Evolutionary conservation across 768 basidiomycete genomes (phyloP), one percentile per base, ranked within the genome.

Genomic region (Calvatia gigantea): DNA sequence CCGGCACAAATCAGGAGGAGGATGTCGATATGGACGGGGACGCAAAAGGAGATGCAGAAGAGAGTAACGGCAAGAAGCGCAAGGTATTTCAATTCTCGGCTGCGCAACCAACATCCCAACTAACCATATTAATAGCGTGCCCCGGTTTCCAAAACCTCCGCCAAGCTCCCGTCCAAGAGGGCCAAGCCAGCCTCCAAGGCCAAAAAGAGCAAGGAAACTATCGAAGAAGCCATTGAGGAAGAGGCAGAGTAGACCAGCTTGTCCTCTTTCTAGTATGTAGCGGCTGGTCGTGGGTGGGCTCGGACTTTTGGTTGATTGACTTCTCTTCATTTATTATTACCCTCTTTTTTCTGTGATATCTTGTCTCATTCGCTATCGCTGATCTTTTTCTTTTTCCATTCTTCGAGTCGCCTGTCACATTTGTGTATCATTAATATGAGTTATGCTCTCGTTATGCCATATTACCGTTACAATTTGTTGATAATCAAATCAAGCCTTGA

Each of bases 11-110:
- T 4, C 37, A 58, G 33, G 66, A 67, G n/a, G 76, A 74, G 9
- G 75, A 79, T 74, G 64, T 76, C 64, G 57, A 77, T 50, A 75
- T 76, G 69, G 68, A 57, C 25, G 71, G 71, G 17, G 67, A 69
- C 23, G 68, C 69, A 33, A 76, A 62, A 6, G 77, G 72, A 14
- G 53, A 31, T 9, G 80, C 78, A 4, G 78, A 76, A 12, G 79
- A 81, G 9, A 74, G 75, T 1, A 65, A 65, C 53, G 71, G 69
- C 63, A 88, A 84, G 75, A 91, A 91, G 72, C 84, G 86, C 71
- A 87, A 89, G 83, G 87, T 84, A 62, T 19, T 71, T 60, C 3
- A 11, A 44, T 35, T 41, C 17, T 25, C n/a, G n/a, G 27, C 44
- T 33, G 33, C 39, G 17, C 35, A 51, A 28, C 46, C n/a, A 42